These are phyloP conservation scores for Acmispon strigosus DNA, from an alignment of 306 rosid species.

Conservation along the genomic window DNA sequence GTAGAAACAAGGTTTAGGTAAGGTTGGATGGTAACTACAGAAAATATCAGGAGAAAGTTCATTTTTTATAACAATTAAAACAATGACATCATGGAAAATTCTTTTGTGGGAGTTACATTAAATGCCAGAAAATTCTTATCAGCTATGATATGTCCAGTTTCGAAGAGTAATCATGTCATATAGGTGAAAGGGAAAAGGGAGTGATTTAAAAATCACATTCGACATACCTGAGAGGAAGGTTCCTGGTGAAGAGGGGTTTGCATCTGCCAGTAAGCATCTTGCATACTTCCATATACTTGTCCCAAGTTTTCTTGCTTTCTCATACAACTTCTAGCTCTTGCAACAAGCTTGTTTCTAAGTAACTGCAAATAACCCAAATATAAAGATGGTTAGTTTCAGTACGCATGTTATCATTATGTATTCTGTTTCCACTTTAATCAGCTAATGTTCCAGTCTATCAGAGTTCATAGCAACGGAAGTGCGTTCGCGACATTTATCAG, in stretches of 20 bases:
- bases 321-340: slow-evolving; percentile 50
- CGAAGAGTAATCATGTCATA: background rate
- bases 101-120: background rate
- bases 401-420: background rate
- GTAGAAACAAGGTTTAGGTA: slow-evolving; percentile 12
- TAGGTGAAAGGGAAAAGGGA: background rate
- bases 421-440: background rate
- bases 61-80: background rate
- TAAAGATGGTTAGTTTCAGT: background rate
- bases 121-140: background rate
- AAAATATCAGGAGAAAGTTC: background rate
- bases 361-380: slow-evolving; percentile 37
- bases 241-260: slow-evolving; percentile 65
- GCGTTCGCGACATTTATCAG: background rate
- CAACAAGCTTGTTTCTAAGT: slow-evolving; percentile 49
- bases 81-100: background rate
- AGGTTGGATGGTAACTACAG: slow-evolving; percentile 2
- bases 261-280: slow-evolving; percentile 67
- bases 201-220: background rate
- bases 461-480: background rate
- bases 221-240: slow-evolving; percentile 41
- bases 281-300: slow-evolving; percentile 65
- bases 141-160: background rate
- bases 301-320: slow-evolving; percentile 50
- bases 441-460: background rate